Base-by-base conservation (phyloP, 305 asterid species). In the Fraxinus sp. region DNA sequence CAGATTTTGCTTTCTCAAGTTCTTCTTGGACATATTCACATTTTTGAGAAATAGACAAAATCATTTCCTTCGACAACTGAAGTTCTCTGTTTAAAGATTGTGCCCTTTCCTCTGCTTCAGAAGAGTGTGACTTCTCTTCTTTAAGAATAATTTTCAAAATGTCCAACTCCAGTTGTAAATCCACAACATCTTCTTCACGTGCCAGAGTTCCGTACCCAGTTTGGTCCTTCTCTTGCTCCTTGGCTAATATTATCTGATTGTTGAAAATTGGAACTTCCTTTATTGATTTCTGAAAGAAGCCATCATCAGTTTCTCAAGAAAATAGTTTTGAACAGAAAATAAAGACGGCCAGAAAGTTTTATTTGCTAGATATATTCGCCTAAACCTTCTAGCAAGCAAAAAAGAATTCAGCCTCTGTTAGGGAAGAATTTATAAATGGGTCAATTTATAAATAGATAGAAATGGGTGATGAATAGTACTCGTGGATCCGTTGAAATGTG, bases 101-200 rank as follows among this genome's bases (percentile, higher is more conserved):
- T 68, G 90, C 88, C 79, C 57, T 87, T 80, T 90, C 90, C 89
- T 90, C 97, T 57, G 79, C 75, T 86, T 90, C 97, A 66, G 83
- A 85, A 77, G 75, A 85, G 83, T 78, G 72, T 41, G 92, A 89
- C 88, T 91, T 92, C 91, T 95, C 96, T 87, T 97, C 99, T 90
- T 92, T 89, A n/a, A 93, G 91, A 86, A 95, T 92, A 64, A 87
- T 87, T 86, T 95, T 92, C 79, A 93, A 81, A 90, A 97, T 92
- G 87, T 97, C 99, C 88, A 93, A 84, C 91, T 95, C 98, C 86
- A 97, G 89, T 83, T 93, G 99, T 88, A 95, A 90, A 90, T 93
- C 86, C 92, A 93, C 71, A 82, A 93, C 82, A 68, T 86, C 87
- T 84, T 92, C 99, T 32, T 82, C 83, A 72, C 88, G 88, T 82